A percentile compares a stretch with the other conserved stretches of the same genome.
These are phyloP conservation scores for Boehmeria nivea DNA, from an alignment of 306 rosid genomes.

Conservation along the genomic window DNA sequence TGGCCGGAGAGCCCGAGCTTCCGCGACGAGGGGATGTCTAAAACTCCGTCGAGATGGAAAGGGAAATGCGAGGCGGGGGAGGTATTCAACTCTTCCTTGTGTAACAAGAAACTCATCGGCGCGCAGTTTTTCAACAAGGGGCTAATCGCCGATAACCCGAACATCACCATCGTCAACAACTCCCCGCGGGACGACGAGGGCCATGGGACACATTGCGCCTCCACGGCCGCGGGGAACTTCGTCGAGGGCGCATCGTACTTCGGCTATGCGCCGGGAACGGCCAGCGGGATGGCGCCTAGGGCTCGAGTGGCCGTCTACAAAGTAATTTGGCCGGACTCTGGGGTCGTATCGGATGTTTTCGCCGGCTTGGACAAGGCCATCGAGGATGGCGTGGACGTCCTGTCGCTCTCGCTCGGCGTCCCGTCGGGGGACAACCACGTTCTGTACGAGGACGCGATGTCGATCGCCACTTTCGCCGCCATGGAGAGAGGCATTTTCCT, in stretches of 20 bases:
- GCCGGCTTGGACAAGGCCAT: neutral
- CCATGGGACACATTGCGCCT: neutral
- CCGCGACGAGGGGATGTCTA: neutral
- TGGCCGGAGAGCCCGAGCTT: conserved; percentile 12
- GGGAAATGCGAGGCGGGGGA: conserved; percentile 5
- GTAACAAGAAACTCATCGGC: conserved; percentile 10
- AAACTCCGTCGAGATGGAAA: neutral
- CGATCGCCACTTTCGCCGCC: conserved; percentile 1
- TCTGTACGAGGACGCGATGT: neutral
- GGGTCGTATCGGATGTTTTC: neutral
- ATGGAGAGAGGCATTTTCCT: conserved; percentile 8
- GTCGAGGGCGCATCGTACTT: neutral
- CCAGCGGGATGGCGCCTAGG: conserved; percentile 5
- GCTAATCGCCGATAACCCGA: neutral
- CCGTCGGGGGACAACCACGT: neutral
- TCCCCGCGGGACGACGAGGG: neutral
- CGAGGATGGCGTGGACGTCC: neutral
- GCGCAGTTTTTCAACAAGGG: conserved; percentile 4
- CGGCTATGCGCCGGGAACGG: conserved; percentile 1
- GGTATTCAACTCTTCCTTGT: neutral
- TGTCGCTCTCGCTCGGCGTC: neutral
- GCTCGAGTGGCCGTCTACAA: conserved; percentile 2
- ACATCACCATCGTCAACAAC: neutral
- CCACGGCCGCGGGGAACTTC: conserved; percentile 6
- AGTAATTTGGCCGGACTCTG: neutral